A percentile compares a stretch with the other conserved stretches of the same genome.
Conservation (phyloP, 208 protist genomes). For the Novymonas esmeraldas region DNA sequence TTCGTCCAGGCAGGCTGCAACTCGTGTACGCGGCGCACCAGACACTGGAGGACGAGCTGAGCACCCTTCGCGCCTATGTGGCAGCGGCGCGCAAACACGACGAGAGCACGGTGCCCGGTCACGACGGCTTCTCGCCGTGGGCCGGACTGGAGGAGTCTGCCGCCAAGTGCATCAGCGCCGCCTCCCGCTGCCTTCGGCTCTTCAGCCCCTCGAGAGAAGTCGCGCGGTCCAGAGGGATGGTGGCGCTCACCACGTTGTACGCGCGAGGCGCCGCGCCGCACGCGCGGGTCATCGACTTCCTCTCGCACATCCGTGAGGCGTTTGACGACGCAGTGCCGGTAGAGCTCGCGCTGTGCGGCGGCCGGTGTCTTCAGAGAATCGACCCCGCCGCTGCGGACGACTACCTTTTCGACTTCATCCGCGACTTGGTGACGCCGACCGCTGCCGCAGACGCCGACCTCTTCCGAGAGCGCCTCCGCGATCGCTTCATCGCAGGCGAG, state of each 20-base stretch:
- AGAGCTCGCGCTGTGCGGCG: constrained; percentile 33
- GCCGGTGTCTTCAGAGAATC: constrained; percentile 30
- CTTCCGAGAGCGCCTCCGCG: constrained; percentile 1
- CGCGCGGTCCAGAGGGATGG: constrained; percentile 42
- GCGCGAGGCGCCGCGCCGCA: constrained; percentile 15
- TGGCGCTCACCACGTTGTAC: constrained; percentile 60
- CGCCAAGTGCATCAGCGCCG: constrained; percentile 27
- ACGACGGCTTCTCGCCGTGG: constrained; percentile 45
- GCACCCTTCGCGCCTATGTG: constrained; percentile 19
- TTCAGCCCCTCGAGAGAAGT: constrained; percentile 47
- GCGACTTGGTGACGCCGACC: neutral
- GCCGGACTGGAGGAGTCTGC: constrained; percentile 29
- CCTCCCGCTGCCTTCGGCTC: constrained; percentile 62
- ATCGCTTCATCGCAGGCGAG: neutral
- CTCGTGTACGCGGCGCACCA: constrained; percentile 39
- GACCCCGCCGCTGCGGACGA: constrained; percentile 23
- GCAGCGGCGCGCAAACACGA: constrained; percentile 16
- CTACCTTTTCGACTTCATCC: constrained; percentile 7
- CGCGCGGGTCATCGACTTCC: constrained; percentile 45
- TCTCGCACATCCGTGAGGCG: constrained; percentile 22
- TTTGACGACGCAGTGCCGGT: constrained; percentile 42
- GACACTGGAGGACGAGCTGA: constrained; percentile 36
- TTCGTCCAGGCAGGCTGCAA: constrained; percentile 14
- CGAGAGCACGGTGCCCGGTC: neutral
- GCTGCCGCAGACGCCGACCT: neutral